Evolutionary conservation across 2,329 filamentous ascomycete species (phyloP), one percentile per base, ranked within the genome.

Genomic region (Monosporascus sp.): DNA sequence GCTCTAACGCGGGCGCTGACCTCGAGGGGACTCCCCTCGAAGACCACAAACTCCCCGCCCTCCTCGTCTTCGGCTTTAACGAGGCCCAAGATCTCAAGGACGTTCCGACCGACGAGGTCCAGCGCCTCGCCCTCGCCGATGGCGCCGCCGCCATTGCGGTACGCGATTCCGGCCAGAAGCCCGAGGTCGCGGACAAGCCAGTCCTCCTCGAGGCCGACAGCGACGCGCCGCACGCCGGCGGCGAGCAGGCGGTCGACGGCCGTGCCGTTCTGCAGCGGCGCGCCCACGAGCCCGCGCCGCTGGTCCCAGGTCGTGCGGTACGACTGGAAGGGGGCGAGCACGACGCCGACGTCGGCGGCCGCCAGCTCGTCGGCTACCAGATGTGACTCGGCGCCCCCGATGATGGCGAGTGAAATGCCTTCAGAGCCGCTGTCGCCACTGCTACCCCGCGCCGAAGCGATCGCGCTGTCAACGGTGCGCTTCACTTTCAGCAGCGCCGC

Each of bases 241-340:
- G 77, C 75, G 0, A 85, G 59, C 1, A 88, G 74, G 14, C 62
- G 66, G 56, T 87, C 82, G 5, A 85, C 70, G 0, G 77, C 77
- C 1, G 85, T 87, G 25, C 83, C 83, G 60, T 86, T 85, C 1
- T 83, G 85, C 0, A 88, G 73, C 1, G 85, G 85, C 5, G 85
- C 84, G 1, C 85, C 85, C 0, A 82, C 78, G 11, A 88, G 71
- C 0, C 81, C 77, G 2, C 84, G 79, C 0, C 82, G 78, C 66
- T 85, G 73, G 56, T 87, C 83, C 85, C 85, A 88, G 0, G 64
- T 67, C 3, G 64, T 66, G 2, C 77, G 74, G 61, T 80, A 82
- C 0, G 81, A 77, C 57, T 82, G 77, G 14, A 85, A 66, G 1
- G 84, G 83, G 0, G 79, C 74, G 2, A 88, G 75, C 25, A 88